Evolutionary conservation across 345 rosid genomes (phyloP), one percentile per base, ranked within the genome.

Genomic region (Hypericum perforatum): DNA sequence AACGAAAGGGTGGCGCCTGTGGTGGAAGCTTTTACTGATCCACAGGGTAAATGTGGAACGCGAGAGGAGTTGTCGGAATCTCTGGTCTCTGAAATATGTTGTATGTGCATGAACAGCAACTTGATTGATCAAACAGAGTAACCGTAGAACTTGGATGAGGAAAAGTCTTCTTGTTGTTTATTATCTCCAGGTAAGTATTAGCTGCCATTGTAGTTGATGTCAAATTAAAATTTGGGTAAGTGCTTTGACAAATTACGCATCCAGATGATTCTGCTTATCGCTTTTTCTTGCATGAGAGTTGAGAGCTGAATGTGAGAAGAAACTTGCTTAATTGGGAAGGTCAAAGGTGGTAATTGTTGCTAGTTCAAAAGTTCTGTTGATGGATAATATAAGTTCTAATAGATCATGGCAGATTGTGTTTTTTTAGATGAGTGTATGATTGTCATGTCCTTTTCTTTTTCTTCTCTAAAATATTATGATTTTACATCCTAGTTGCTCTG

Each of bases 131-230:
- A 79, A 47, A 84, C 89, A 55, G 97, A 84, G 76, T 75, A 89
- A 50, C 97, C 97, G 0, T 88, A 97, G 95, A 85, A 84, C 64
- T 65, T 71, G 52, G 79, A 76, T n/a, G 99, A 92, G 76, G 95
- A 89, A 77, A 89, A 85, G 74, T 72, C 95, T 92, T 60, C 83
- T 92, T 63, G 87, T 77, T 22, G 81, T 85, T 56, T 89, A 75
- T 65, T 92, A 84, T 78, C 82, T 92, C 72, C 99, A 84, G 91
- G 99, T 88, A 78, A 71, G 39, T 60, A 40, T 16, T 8, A 11
- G 5, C 48, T 57, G 39, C 16, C 13, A 3, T 41, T 13, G 22
- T 50, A 12, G 8, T 11, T 54, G 11, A 29, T 41, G 42, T 42
- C 36, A n/a, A 44, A 2, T 29, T 11, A 9, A 15, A 40, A 32